phyloP scores from a whole-genome alignment of 371 early-diverging fungal genomes.

The Rhizopus microsporus region DNA sequence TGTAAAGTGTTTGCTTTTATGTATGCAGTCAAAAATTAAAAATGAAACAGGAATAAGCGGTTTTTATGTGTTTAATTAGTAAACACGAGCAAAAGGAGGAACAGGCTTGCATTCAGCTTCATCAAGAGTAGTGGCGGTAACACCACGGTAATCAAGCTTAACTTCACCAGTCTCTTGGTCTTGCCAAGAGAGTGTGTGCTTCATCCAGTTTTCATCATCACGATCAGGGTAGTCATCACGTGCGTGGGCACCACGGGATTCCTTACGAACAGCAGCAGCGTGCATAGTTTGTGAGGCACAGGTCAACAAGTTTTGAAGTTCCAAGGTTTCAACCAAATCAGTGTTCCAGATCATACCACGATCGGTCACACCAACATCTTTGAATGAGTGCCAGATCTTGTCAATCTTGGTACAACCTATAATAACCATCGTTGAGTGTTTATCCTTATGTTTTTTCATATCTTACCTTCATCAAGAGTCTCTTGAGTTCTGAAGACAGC shows the following conservation, averaged over 20 bases:
- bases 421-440: background rate
- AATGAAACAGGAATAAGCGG: too few species aligned
- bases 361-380: constrained; percentile 89
- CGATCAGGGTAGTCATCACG: constrained; percentile 92
- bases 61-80: constrained; percentile 53
- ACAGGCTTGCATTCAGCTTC: constrained; percentile 92
- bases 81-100: constrained; percentile 93
- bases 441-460: background rate
- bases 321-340: constrained; percentile 93
- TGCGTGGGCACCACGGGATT: constrained; percentile 97
- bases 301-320: constrained; percentile 96
- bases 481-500: constrained; percentile 96
- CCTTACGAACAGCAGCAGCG: constrained; percentile 94
- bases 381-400: constrained; percentile 77
- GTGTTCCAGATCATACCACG: constrained; percentile 98
- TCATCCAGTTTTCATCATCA: constrained; percentile 96
- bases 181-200: constrained; percentile 96
- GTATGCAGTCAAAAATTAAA: too few species aligned
- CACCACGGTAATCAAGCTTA: constrained; percentile 82
- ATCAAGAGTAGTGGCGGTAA: constrained; percentile 83
- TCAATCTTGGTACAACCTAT: constrained; percentile 67
- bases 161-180: constrained; percentile 80
- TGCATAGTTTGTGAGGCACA: constrained; percentile 97
- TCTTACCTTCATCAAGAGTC: constrained; percentile 80
- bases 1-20: background rate